A percentile compares a stretch with the other conserved stretches of the same genome.
Evolutionary conservation across 192 early-diverging fungal species (phyloP).

Genomic region (Piromyces finnis): DNA sequence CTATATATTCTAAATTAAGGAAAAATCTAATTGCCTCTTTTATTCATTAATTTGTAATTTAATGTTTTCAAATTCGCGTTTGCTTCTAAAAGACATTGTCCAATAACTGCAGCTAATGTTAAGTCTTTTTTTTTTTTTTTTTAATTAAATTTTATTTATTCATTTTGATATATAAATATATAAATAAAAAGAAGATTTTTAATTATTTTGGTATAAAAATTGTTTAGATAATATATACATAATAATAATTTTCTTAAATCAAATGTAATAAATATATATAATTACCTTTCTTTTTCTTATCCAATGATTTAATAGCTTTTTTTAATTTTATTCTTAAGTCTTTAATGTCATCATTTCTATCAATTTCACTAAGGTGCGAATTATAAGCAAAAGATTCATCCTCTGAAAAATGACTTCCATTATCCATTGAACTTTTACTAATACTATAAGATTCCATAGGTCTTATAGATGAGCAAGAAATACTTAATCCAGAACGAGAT

Average conservation of each 20-base stretch:
- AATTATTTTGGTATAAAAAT: too few species aligned
- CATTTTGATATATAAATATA: too few species aligned
- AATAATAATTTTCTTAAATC: too few species aligned
- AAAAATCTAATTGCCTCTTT: not conserved
- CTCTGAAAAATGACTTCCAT: not conserved
- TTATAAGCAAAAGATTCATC: not conserved
- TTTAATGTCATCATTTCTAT: not conserved
- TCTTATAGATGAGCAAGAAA: not conserved
- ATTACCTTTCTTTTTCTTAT: not conserved
- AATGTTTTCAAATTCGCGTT: not conserved
- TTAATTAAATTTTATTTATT: too few species aligned
- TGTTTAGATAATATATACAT: too few species aligned
- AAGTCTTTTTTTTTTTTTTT: not conserved
- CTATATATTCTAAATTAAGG: too few species aligned
- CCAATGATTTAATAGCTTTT: not conserved
- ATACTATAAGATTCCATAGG: not conserved
- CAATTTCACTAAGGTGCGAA: not conserved
- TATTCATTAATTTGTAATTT: not conserved
- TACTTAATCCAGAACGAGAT: not conserved
- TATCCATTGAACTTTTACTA: not conserved
- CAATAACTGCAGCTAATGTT: not conserved
- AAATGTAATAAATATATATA: too few species aligned
- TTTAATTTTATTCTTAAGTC: not conserved
- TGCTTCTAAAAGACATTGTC: not conserved
- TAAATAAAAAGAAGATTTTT: too few species aligned